These are phyloP conservation scores for Aspergillus niger DNA, from an alignment of 2,329 filamentous ascomycete species.

Conservation along the genomic window DNA sequence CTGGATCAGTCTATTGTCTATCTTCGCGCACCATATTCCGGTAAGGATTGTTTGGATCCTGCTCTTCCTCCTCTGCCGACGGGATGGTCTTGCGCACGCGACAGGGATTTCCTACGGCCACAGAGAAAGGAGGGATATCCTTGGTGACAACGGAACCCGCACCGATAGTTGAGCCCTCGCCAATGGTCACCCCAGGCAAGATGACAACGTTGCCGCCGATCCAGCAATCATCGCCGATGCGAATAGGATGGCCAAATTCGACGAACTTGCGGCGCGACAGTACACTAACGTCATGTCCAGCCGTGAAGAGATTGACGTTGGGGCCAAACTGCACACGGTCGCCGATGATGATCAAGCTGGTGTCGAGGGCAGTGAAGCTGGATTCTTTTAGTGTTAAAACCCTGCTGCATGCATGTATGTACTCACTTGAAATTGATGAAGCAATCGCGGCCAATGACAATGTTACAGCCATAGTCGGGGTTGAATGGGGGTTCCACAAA, in stretches of 20 bases:
- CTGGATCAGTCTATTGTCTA: background rate
- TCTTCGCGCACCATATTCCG: conserved; percentile 23
- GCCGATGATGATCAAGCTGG: conserved; percentile 56
- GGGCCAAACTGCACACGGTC: conserved; percentile 57
- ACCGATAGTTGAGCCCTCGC: conserved; percentile 45
- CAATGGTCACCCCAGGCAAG: conserved; percentile 47
- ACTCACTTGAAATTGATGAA: conserved; percentile 39
- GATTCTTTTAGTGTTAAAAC: background rate
- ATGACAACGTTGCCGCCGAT: conserved; percentile 52
- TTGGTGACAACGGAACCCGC: conserved; percentile 45
- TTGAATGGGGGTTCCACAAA: conserved; percentile 36
- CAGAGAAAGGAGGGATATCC: conserved; percentile 35
- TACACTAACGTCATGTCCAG: conserved; percentile 56
- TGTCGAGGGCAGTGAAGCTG: conserved; percentile 60
- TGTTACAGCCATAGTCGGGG: conserved; percentile 39
- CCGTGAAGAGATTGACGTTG: conserved; percentile 55
- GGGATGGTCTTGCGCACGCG: conserved; percentile 28
- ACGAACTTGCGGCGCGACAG: conserved; percentile 51
- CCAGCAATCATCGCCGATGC: conserved; percentile 54
- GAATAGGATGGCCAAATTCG: conserved; percentile 53
- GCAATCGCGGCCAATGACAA: conserved; percentile 32
- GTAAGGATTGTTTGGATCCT: conserved; percentile 27
- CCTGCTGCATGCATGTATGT: background rate
- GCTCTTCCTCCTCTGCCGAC: conserved; percentile 28
- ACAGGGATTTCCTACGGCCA: conserved; percentile 32